Evolutionary conservation across 1,284 basidiomycete genomes (phyloP), one percentile per base, ranked within the genome.

Genomic region (Ustilago vetiveriae): DNA sequence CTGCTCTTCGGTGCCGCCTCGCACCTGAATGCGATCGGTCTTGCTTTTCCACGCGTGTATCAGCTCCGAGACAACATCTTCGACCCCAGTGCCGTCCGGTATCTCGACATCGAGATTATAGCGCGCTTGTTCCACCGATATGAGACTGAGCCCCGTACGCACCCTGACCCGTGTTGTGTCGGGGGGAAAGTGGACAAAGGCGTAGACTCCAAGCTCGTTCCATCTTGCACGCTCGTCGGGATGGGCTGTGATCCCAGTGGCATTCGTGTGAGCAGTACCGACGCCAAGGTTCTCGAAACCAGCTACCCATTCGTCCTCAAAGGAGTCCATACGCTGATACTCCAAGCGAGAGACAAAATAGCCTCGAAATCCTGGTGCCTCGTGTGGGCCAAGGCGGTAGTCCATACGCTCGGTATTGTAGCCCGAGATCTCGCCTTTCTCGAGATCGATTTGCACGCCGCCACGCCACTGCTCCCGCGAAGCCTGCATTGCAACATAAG

Each of bases 331-430:
- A 16, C 47, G 48, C 48, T 67, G 62, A 24, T 67, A 38, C 42
- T 88, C 86, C 75, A 92, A 90, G 14, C 89, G 86, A 8, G 88
- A 90, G 44, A 89, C 90, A 80, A 90, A 92, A 84, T 90, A 91
- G 0, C 89, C 90, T 30, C 86, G 86, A 84, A 86, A 85, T 46
- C 75, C 49, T 68, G 83, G 81, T 0, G 87, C 87, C 3, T 82
- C 79, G 37, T 82, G 73, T 23, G 77, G 75, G 0, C 83, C 75
- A 4, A 84, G 73, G 42, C 76, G 69, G 76, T 83, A 62, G 39
- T 64, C 59, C 75, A 90, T 90, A 11, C 90, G 85, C 76, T 92
- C 90, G 11, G 87, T 85, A 66, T 89, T 90, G 75, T 83, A 86
- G 3, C 91, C 90, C 22, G 85, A 87, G 38, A 92, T 86, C 82